Conservation (phyloP, 805 yeast species). For the Ogataea nitratoaversa region DNA sequence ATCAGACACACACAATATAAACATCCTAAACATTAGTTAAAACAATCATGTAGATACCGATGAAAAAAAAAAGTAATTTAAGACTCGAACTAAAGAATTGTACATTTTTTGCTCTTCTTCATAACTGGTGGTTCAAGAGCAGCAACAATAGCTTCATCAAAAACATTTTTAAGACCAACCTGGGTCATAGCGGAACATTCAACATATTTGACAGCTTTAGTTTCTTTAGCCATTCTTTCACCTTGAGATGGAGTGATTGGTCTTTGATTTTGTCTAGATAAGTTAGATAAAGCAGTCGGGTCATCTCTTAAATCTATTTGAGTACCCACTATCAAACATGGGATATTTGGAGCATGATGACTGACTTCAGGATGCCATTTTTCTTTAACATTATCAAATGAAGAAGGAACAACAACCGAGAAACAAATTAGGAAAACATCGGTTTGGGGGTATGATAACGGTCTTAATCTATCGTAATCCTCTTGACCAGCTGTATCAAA, state of each 20-base stretch:
- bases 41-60: too few relatives aligned
- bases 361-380: constrained; percentile 98
- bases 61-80: neutral
- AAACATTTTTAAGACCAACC: constrained; percentile 94
- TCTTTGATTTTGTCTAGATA: constrained; percentile 83
- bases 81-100: constrained; percentile 52
- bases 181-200: constrained; percentile 98
- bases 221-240: constrained; percentile 86
- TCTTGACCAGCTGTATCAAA: constrained; percentile 99
- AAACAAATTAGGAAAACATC: constrained; percentile 96
- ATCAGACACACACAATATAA: too few relatives aligned
- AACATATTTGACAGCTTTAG: constrained; percentile 93
- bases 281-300: constrained; percentile 82
- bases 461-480: constrained; percentile 96
- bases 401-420: constrained; percentile 94
- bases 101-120: constrained; percentile 77
- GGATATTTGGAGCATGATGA: constrained; percentile 96
- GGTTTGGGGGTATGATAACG: constrained; percentile 93
- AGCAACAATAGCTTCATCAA: constrained; percentile 97
- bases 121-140: constrained; percentile 96
- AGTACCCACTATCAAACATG: constrained; percentile 95
- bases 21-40: too few relatives aligned
- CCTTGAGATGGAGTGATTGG: constrained; percentile 88
- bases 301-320: constrained; percentile 94
- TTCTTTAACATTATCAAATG: constrained; percentile 95